Evolutionary conservation across 345 rosid species (phyloP).

Genomic region (Eucalyptus erythrocorys): DNA sequence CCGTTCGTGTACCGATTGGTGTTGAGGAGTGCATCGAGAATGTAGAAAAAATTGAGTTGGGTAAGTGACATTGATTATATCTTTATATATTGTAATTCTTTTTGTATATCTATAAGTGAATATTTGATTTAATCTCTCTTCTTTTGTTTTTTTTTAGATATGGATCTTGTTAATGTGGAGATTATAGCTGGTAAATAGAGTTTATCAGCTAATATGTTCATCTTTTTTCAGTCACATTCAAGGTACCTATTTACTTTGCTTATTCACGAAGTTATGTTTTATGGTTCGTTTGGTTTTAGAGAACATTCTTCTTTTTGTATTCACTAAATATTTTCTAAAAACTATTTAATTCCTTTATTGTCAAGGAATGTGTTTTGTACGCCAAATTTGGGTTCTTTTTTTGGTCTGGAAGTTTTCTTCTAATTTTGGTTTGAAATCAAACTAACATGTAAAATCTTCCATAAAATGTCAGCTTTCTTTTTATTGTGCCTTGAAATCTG

Average conservation of each 20-base stretch:
- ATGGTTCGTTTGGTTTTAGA: neutral
- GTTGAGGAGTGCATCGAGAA: too few species aligned
- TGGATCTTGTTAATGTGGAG: too few species aligned
- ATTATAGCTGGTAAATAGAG: too few species aligned
- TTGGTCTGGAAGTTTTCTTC: neutral
- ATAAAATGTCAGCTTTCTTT: neutral
- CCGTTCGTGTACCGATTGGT: too few species aligned
- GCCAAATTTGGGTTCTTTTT: neutral
- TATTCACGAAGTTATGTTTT: neutral
- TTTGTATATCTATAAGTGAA: too few species aligned
- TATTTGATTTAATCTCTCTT: too few species aligned
- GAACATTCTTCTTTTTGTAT: neutral
- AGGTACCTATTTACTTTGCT: neutral
- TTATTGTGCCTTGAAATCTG: neutral
- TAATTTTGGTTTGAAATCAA: neutral
- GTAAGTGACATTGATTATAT: too few species aligned
- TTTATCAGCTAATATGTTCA: too few species aligned
- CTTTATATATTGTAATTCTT: too few species aligned
- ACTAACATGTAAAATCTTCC: neutral
- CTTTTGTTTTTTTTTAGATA: too few species aligned
- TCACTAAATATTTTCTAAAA: neutral
- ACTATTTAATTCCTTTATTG: neutral
- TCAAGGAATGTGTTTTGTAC: neutral
- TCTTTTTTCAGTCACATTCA: neutral
- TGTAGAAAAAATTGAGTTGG: too few species aligned